Evolutionary conservation across 1,139 yeast species (phyloP), one percentile per base, ranked within the genome.

Genomic region (Protomyces arabidopsidicola): DNA sequence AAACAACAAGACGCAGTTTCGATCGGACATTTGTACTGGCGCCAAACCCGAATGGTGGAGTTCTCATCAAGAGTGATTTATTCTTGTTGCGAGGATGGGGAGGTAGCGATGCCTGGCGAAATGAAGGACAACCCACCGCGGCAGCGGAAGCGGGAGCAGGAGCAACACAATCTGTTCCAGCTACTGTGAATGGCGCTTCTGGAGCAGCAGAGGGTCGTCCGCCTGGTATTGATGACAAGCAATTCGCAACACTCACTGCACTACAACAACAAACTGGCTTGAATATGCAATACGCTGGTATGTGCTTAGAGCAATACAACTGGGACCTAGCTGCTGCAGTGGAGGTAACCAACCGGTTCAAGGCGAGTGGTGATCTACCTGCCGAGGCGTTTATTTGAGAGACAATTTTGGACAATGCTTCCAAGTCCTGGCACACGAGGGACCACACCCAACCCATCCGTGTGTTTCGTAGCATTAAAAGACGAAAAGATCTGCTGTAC

Each of bases 261-360:
- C 77, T 93, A 34, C 82, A 87, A 75, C 75, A 81, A 56, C 90
- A 88, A 69, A 93, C 98, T 0, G 84, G 85, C 64, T 77, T 93
- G 68, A 90, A 83, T 69, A 79, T 88, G 31, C 88, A 88, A 70
- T 93, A 85, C 73, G 89, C 95, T 0, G 76, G 85, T 42, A 84
- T 91, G 90, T 81, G 95, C 60, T 87, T 93, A 63, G 91, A 90
- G 72, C 97, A 90, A 74, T 90, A 96, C 71, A 81, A 83, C 64
- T 91, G 96, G 91, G 87, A 89, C 74, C 85, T 83, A 70, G 85
- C 83, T 57, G 81, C 78, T 65, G 91, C 97, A 51, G 78, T 84
- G 24, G 80, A 80, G 57, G 85, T 89, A 67, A 93, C 91, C 75
- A 83, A 84, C 27, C 58, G 59, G 35, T 45, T 65, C 54, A 65